Evolutionary conservation across 108 stramenopile genomes (phyloP), one percentile per base, ranked within the genome.

Genomic region (Nitzschia sp.): DNA sequence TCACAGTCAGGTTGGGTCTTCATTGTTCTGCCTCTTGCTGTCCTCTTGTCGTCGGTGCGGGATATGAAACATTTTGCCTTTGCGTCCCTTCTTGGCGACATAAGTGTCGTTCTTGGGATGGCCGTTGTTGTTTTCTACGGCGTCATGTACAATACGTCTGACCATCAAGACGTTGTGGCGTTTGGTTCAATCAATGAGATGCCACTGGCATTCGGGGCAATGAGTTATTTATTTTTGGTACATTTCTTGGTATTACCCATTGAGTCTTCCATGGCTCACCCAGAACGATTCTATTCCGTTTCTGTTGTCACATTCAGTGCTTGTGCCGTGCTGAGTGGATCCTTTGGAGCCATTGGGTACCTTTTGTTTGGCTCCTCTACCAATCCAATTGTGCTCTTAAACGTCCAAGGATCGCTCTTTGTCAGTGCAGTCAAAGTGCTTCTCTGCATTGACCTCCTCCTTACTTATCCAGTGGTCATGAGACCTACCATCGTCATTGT

Each of bases 391-490:
- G 70, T 76, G 2, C 63, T 76, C 5, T 20, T 70, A 19, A 76
- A 76, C 57, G 64, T 76, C 10, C 48, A 58, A 25, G 48, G 57
- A 1, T 46, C 52, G 20, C 43, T 39, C 2, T 51, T 70, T 40
- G 46, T 76, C 14, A 17, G 67, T 34, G 34, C 41, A 0, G 63
- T 76, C 48, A 63, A 65, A 51, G 39, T 71, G 10, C 38, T 76
- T 6, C 50, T 76, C 20, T 76, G 75, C 26, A 34, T 76, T 22
- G 75, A 76, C 40, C 70, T 75, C 19, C 14, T 75, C 42, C 52
- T 75, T 20, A 75, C 74, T 20, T 75, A 70, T 42, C 74, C 74
- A 29, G 69, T 75, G 25, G 74, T 72, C 37, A 72, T 72, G 71
- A 53, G 71, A 42, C 71, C 71, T 12, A 64, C 53, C 26, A 72